phyloP scores from a whole-genome alignment of 805 yeast species.

The Schwanniomyces vanrijiae region DNA sequence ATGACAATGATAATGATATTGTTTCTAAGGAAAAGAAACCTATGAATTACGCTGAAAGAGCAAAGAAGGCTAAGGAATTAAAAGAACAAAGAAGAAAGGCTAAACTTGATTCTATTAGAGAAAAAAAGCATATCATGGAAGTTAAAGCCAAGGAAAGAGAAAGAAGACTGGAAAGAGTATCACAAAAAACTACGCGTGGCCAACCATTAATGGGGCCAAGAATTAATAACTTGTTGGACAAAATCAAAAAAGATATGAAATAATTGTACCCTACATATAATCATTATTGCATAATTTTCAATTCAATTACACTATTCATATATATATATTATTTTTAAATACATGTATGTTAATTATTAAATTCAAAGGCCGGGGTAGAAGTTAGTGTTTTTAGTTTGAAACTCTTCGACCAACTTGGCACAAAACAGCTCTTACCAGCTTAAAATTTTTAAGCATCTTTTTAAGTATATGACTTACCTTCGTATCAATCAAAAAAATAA shows the following conservation, averaged over 20 bases:
- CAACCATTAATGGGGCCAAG: conserved; percentile 93
- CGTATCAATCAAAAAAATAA: conserved; percentile 30
- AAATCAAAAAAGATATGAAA: conserved; percentile 55
- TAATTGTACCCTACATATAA: neutral
- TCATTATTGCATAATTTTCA: conserved; percentile 1
- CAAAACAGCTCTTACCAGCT: conserved; percentile 23
- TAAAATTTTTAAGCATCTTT: conserved; percentile 23
- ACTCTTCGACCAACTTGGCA: conserved; percentile 6
- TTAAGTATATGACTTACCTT: conserved; percentile 24
- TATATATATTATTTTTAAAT: neutral
- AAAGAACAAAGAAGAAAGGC: conserved; percentile 41
- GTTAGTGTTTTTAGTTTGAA: conserved; percentile 6
- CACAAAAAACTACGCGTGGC: conserved; percentile 65
- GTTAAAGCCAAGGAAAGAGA: conserved; percentile 40
- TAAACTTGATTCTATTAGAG: conserved; percentile 40
- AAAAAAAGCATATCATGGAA: conserved; percentile 33
- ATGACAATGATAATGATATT: conserved; percentile 6
- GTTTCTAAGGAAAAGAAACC: conserved; percentile 24
- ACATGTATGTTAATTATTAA: neutral
- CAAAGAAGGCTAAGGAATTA: conserved; percentile 46
- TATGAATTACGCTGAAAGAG: conserved; percentile 44
- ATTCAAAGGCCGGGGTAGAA: conserved; percentile 3
- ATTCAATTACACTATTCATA: neutral
- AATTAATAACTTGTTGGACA: conserved; percentile 72
- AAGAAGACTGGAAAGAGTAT: conserved; percentile 39